These are phyloP conservation scores for Pseudogymnoascus sp. DNA, from an alignment of 2,329 filamentous ascomycete species.

Conservation along the genomic window DNA sequence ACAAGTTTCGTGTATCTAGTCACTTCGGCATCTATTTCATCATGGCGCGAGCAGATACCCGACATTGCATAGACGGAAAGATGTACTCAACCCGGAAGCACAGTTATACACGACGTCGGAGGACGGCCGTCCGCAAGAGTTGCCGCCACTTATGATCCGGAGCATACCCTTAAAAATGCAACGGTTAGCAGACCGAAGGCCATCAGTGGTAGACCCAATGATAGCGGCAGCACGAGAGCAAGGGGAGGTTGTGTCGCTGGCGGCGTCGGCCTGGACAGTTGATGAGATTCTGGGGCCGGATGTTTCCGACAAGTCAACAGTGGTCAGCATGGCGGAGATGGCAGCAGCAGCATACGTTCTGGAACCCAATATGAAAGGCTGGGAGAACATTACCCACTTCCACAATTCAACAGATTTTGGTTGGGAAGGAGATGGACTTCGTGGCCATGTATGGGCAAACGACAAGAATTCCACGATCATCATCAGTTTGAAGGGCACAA, in stretches of 20 bases:
- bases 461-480: slow-evolving; percentile 78
- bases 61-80: slow-evolving; percentile 64
- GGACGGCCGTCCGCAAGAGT: slow-evolving; percentile 43
- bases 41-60: slow-evolving; percentile 79
- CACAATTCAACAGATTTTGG: slow-evolving; percentile 85
- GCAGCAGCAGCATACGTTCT: slow-evolving; percentile 78
- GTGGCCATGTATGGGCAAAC: slow-evolving; percentile 88
- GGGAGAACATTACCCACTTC: slow-evolving; percentile 71
- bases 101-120: slow-evolving; percentile 55
- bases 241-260: slow-evolving; percentile 59
- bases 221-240: slow-evolving; percentile 62
- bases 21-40: slow-evolving; percentile 83
- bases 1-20: slow-evolving; percentile 31
- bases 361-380: slow-evolving; percentile 60
- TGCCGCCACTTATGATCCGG: slow-evolving; percentile 49
- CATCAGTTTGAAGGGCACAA: slow-evolving; percentile 88
- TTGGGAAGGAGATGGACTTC: slow-evolving; percentile 80
- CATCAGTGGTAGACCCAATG: slow-evolving; percentile 68
- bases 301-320: slow-evolving; percentile 71
- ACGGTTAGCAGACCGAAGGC: slow-evolving; percentile 69
- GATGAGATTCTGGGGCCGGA: slow-evolving; percentile 72
- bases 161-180: slow-evolving; percentile 66
- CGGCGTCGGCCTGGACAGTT: slow-evolving; percentile 66
- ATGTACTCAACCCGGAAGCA: slow-evolving; percentile 50
- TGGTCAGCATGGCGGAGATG: slow-evolving; percentile 76